phyloP scores from a whole-genome alignment of 768 basidiomycete genomes.

The Calocybe indica region DNA sequence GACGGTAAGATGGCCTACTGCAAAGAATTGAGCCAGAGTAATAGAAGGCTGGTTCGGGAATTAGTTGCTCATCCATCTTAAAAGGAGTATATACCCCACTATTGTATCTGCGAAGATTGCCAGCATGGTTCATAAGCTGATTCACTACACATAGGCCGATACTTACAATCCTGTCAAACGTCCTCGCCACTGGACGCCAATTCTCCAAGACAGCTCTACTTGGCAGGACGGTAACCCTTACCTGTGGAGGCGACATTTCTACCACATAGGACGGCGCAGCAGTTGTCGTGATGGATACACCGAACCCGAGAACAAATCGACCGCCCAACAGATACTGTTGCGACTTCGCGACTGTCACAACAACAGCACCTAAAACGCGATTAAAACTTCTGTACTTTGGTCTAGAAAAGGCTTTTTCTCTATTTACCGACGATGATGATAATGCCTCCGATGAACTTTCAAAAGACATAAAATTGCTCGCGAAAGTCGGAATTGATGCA shows the following conservation, averaged over 20 bases:
- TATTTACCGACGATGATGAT: conserved; percentile 31
- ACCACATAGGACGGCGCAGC: conserved; percentile 44
- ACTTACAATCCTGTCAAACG: conserved; percentile 44
- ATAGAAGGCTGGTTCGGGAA: conserved; percentile 30
- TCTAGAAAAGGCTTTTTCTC: neutral
- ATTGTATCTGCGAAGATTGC: conserved; percentile 20
- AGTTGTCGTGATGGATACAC: conserved; percentile 40
- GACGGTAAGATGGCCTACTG: conserved; percentile 19
- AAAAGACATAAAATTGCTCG: neutral
- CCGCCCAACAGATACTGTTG: conserved; percentile 45
- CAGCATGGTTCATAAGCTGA: neutral
- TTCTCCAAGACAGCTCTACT: neutral
- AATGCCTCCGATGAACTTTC: conserved; percentile 30
- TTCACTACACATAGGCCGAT: conserved; percentile 6
- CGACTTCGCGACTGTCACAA: conserved; percentile 38
- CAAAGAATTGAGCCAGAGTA: conserved; percentile 38
- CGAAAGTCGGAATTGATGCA: neutral
- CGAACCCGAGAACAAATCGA: conserved; percentile 47
- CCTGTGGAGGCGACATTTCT: conserved; percentile 55
- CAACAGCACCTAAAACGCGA: conserved; percentile 31
- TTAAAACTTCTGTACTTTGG: neutral
- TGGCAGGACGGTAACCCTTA: conserved; percentile 7
- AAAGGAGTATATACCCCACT: conserved; percentile 19
- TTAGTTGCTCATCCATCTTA: conserved; percentile 1
- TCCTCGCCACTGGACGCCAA: conserved; percentile 36